Percentiles rank a stretch among this genome's conserved stretches.
These are phyloP conservation scores for Cicer bijugum DNA, from an alignment of 306 rosid genomes.

Conservation along the genomic window DNA sequence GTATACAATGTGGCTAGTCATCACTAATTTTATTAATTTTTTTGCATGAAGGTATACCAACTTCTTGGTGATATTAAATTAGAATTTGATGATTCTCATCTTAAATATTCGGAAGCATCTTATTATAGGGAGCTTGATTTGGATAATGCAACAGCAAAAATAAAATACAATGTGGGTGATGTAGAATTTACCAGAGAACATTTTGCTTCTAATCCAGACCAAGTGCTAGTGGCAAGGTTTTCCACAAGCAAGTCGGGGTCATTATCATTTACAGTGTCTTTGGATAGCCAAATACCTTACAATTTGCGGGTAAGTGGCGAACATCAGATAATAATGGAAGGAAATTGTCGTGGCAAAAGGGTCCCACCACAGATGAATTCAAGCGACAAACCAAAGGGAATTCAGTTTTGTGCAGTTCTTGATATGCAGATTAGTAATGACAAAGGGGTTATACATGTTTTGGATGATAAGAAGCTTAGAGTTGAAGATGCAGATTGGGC, in stretches of 20 bases:
- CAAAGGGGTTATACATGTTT: conserved; percentile 63
- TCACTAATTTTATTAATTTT: conserved; percentile 27
- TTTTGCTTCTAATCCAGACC: conserved; percentile 78
- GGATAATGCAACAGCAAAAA: conserved; percentile 70
- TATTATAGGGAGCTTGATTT: conserved; percentile 81
- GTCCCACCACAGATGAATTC: conserved; percentile 50
- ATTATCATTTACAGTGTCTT: conserved; percentile 68
- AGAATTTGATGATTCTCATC: conserved; percentile 78
- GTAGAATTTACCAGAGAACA: conserved; percentile 81
- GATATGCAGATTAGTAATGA: conserved; percentile 71
- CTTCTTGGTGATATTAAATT: conserved; percentile 80
- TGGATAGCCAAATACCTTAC: conserved; percentile 79
- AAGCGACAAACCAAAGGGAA: conserved; percentile 65
- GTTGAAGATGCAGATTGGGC: conserved; percentile 84
- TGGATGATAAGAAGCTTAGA: conserved; percentile 67
- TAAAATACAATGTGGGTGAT: conserved; percentile 73
- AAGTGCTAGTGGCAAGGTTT: conserved; percentile 75
- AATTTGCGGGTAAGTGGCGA: conserved; percentile 54
- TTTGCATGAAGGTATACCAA: conserved; percentile 74
- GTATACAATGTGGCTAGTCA: conserved; percentile 11
- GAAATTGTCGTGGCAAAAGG: conserved; percentile 75
- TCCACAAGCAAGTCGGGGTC: conserved; percentile 73
- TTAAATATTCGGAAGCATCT: conserved; percentile 59
- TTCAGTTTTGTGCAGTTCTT: conserved; percentile 81
- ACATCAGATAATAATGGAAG: conserved; percentile 68